Evolutionary conservation across 805 yeast species (phyloP).

Genomic region (Jamesozyma lodderae): DNA sequence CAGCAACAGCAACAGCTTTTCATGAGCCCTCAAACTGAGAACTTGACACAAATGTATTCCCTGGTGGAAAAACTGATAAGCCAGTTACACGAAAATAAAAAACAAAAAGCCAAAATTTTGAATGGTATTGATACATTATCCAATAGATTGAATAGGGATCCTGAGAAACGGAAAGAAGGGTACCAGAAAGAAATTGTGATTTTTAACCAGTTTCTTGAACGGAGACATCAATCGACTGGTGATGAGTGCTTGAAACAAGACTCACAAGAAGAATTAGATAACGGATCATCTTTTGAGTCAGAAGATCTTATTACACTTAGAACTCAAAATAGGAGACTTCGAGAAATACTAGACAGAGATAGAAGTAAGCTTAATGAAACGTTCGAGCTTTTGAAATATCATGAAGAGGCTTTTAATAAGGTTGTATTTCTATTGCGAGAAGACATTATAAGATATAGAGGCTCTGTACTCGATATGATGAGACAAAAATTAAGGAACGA

Average conservation of each 20-base stretch:
- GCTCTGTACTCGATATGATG: constrained; percentile 6
- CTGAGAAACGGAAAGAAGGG: constrained; percentile 2
- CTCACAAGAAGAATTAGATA: too few species aligned
- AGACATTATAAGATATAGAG: constrained; percentile 14
- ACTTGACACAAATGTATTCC: constrained; percentile 18
- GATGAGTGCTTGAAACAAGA: too few species aligned
- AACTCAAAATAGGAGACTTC: constrained; percentile 1
- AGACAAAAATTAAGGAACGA: constrained; percentile 10
- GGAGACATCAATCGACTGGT: not conserved
- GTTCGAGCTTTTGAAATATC: constrained; percentile 11
- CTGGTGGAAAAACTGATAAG: constrained; percentile 13
- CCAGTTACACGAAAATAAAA: constrained; percentile 15
- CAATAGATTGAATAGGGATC: constrained; percentile 9
- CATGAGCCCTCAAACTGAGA: constrained; percentile 25
- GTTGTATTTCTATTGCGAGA: constrained; percentile 14
- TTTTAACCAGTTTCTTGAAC: constrained; percentile 11
- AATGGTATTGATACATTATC: constrained; percentile 17
- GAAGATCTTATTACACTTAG: not conserved
- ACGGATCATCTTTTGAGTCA: too few species aligned
- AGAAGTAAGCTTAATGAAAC: constrained; percentile 9
- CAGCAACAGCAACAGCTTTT: constrained; percentile 17
- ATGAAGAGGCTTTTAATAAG: constrained; percentile 14
- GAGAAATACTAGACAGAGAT: constrained; percentile 7
- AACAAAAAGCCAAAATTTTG: constrained; percentile 14
- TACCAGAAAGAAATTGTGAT: constrained; percentile 12